phyloP scores from a whole-genome alignment of 306 rosid species.

The Datisca glomerata region DNA sequence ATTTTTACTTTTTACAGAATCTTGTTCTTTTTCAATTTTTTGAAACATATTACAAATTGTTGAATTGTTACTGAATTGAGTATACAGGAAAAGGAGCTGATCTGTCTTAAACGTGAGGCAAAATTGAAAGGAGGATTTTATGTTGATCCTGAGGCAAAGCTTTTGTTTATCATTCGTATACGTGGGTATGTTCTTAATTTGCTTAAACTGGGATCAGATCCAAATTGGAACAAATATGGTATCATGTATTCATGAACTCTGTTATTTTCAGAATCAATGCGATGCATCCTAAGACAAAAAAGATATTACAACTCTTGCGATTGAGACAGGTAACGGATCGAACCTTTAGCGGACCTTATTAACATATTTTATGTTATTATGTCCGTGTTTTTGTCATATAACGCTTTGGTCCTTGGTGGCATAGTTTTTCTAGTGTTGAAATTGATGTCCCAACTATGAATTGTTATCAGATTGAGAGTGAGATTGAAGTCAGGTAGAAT shows the following conservation, averaged over 20 bases:
- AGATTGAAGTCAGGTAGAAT: too few species aligned
- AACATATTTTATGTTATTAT: too few species aligned
- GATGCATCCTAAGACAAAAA: constrained; percentile 71
- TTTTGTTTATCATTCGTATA: constrained; percentile 64
- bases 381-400: neutral
- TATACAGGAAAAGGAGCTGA: constrained; percentile 61
- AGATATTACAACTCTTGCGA: constrained; percentile 75
- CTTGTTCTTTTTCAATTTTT: neutral
- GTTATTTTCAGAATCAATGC: constrained; percentile 66
- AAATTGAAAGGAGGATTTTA: constrained; percentile 89
- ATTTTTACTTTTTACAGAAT: too few species aligned
- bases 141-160: constrained; percentile 89
- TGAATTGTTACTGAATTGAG: too few species aligned
- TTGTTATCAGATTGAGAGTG: too few species aligned
- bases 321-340: constrained; percentile 53
- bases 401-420: neutral
- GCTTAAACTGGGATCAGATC: too few species aligned
- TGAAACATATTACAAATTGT: neutral
- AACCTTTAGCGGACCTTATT: neutral
- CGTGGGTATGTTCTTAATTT: constrained; percentile 48
- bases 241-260: neutral
- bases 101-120: constrained; percentile 73
- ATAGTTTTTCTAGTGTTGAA: too few species aligned
- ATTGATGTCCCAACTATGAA: too few species aligned
- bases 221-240: neutral